phyloP scores from a whole-genome alignment of 179 eudicot genomes.

The Pouteria campechiana region DNA sequence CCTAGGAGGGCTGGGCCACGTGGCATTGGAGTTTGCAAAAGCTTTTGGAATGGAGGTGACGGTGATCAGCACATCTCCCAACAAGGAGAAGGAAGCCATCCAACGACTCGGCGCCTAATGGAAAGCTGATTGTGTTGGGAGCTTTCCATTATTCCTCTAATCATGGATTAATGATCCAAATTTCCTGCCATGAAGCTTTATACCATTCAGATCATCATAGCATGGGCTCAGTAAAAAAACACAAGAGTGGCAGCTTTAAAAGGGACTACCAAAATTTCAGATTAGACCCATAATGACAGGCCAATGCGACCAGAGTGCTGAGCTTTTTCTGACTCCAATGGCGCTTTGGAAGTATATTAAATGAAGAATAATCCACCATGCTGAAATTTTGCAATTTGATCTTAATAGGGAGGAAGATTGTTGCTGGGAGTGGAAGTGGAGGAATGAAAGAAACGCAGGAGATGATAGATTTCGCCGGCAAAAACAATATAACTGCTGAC shows the following conservation, averaged over 20 bases:
- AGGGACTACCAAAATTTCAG: too few relatives aligned
- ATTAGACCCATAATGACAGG: too few relatives aligned
- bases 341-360: too few relatives aligned
- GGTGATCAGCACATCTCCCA: slow-evolving; percentile 5
- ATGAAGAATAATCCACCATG: too few relatives aligned
- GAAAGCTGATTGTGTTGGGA: slow-evolving; percentile 31
- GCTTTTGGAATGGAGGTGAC: slow-evolving; percentile 6
- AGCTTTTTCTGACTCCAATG: too few relatives aligned
- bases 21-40: slow-evolving; percentile 3
- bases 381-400: too few relatives aligned
- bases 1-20: slow-evolving; percentile 6
- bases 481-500: slow-evolving; percentile 11
- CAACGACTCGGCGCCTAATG: slow-evolving; percentile 15
- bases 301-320: too few relatives aligned
- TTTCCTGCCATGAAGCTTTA: too few relatives aligned
- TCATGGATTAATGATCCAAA: slow-evolving; percentile 25
- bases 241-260: too few relatives aligned
- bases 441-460: slow-evolving; percentile 15
- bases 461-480: slow-evolving; percentile 13
- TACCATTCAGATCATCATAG: too few relatives aligned
- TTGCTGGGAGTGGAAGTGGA: slow-evolving; percentile 14
- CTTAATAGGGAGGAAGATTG: slow-evolving; percentile 16
- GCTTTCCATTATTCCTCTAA: slow-evolving; percentile 17
- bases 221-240: too few relatives aligned
- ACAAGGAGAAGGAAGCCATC: slow-evolving; percentile 3